Conservation (phyloP, 257 asterid genomes). For the Capsicum rhomboideum region DNA sequence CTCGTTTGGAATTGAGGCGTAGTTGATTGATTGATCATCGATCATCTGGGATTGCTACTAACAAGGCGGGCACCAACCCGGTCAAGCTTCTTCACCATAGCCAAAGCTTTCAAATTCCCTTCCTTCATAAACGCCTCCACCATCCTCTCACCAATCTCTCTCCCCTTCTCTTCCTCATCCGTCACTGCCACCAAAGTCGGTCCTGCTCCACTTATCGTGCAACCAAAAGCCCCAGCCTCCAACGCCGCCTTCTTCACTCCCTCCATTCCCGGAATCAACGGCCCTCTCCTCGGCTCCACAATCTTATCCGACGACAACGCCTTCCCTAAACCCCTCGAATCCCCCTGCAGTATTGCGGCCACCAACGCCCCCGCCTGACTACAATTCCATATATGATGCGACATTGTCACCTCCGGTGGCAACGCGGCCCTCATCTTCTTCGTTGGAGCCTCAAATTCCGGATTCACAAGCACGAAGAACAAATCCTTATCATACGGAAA, state of each 20-base stretch:
- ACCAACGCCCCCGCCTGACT: constrained; percentile 92
- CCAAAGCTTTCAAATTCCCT: constrained; percentile 65
- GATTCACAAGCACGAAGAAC: constrained; percentile 65
- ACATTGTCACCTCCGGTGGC: constrained; percentile 65
- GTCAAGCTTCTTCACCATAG: constrained; percentile 70
- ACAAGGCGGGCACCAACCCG: constrained; percentile 83
- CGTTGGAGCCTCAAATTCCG: constrained; percentile 86
- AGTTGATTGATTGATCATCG: not conserved
- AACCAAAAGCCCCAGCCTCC: constrained; percentile 68
- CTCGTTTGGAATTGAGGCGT: not conserved
- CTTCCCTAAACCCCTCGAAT: constrained; percentile 55
- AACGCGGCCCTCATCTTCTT: constrained; percentile 87
- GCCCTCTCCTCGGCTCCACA: constrained; percentile 83
- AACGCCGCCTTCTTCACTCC: constrained; percentile 80
- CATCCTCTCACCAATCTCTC: constrained; percentile 78
- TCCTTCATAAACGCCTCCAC: constrained; percentile 70
- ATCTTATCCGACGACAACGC: constrained; percentile 78
- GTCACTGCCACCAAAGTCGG: constrained; percentile 85
- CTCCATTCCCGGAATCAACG: constrained; percentile 90
- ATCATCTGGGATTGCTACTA: constrained; percentile 38
- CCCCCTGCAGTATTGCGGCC: constrained; percentile 72
- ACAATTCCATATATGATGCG: constrained; percentile 69
- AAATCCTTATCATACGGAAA: constrained; percentile 47
- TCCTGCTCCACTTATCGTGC: constrained; percentile 94
- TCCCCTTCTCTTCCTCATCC: constrained; percentile 48